phyloP scores from a whole-genome alignment of 495 filamentous ascomycete genomes.

The Trichocladium antarcticum region DNA sequence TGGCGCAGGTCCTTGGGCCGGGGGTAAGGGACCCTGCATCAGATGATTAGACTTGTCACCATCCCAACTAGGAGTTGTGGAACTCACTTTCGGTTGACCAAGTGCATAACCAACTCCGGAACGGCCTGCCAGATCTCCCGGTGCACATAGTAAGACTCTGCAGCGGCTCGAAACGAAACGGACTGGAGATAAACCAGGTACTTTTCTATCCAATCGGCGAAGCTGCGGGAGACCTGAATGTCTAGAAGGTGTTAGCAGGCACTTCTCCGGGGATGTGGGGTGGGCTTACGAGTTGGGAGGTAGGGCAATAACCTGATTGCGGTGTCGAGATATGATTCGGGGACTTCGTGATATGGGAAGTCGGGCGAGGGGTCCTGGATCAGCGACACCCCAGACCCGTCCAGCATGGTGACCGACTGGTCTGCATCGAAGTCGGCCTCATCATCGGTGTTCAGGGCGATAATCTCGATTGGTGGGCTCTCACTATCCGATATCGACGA shows the following conservation, averaged over 20 bases:
- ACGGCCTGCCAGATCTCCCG: slow-evolving; percentile 28
- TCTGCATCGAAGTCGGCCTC: slow-evolving; percentile 21
- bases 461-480: slow-evolving; percentile 29
- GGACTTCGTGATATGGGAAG: slow-evolving; percentile 34
- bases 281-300: slow-evolving; percentile 30
- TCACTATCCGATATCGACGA: slow-evolving; percentile 29
- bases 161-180: slow-evolving; percentile 12
- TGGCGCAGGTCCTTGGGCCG: slow-evolving; percentile 12
- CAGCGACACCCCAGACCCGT: slow-evolving; percentile 11
- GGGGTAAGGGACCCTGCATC: slow-evolving; percentile 6
- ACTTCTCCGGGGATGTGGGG: slow-evolving; percentile 4
- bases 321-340: slow-evolving; percentile 31
- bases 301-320: slow-evolving; percentile 26
- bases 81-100: slow-evolving; percentile 20
- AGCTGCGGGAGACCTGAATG: slow-evolving; percentile 27
- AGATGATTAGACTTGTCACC: background rate
- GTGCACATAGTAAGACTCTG: slow-evolving; percentile 31
- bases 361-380: slow-evolving; percentile 22
- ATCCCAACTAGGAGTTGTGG: background rate
- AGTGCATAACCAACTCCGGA: slow-evolving; percentile 11
- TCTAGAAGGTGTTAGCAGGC: slow-evolving; percentile 27
- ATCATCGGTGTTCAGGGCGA: slow-evolving; percentile 25
- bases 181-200: slow-evolving; percentile 27
- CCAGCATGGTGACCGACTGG: slow-evolving; percentile 17
- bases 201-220: slow-evolving; percentile 36